These are phyloP conservation scores for Solanum chilense DNA, from an alignment of 257 asterid species.

Conservation along the genomic window DNA sequence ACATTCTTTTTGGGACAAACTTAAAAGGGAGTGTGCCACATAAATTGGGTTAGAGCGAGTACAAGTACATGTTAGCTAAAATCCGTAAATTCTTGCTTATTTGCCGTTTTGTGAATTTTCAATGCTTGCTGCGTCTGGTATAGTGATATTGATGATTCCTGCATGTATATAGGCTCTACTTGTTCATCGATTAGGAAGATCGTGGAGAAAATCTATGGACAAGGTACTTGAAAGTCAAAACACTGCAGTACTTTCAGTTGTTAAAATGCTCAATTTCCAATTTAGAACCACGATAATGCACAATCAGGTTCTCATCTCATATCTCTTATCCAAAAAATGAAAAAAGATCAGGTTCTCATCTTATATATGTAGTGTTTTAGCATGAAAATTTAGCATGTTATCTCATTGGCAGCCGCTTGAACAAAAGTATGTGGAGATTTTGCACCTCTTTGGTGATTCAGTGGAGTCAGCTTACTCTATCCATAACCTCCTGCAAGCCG, in stretches of 20 bases:
- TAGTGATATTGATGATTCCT: not conserved
- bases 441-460: constrained; percentile 81
- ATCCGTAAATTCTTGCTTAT: not conserved
- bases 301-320: not conserved
- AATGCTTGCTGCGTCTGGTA: not conserved
- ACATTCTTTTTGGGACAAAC: not conserved
- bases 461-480: constrained; percentile 75
- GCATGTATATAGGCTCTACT: constrained; percentile 53
- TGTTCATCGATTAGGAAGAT: constrained; percentile 73
- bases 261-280: constrained; percentile 1
- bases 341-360: not conserved
- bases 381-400: not conserved
- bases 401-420: constrained; percentile 50
- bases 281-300: not conserved
- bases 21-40: not conserved
- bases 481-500: constrained; percentile 93
- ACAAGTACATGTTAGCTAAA: not conserved
- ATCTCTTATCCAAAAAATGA: not conserved
- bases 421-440: constrained; percentile 52
- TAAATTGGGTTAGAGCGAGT: not conserved
- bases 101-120: not conserved
- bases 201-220: constrained; percentile 75
- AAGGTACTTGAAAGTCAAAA: constrained; percentile 34
- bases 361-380: not conserved
- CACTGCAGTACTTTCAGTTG: not conserved